Conservation (phyloP, 2,329 filamentous ascomycete species). For the Alternaria gansuensis region DNA sequence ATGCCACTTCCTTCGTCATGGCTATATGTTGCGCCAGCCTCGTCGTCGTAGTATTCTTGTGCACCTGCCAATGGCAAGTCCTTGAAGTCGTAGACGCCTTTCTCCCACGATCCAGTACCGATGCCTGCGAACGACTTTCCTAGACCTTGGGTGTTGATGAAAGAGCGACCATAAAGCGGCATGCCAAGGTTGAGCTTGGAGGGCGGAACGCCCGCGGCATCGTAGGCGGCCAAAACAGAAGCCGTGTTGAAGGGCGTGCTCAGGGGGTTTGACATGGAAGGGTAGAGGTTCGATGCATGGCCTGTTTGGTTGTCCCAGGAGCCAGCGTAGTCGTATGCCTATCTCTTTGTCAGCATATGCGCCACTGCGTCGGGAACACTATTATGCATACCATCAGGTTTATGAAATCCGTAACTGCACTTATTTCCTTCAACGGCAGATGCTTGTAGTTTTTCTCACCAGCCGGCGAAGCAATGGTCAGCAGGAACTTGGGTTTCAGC, state of each 20-base stretch:
- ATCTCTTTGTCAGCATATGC: neutral
- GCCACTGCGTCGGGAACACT: neutral
- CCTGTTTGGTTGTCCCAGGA: slow-evolving; percentile 77
- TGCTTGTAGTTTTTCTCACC: slow-evolving; percentile 56
- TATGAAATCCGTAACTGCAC: slow-evolving; percentile 58
- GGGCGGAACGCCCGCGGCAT: slow-evolving; percentile 65
- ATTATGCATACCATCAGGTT: slow-evolving; percentile 56
- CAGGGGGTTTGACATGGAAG: slow-evolving; percentile 63
- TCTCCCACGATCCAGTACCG: slow-evolving; percentile 84
- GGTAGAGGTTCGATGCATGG: slow-evolving; percentile 83
- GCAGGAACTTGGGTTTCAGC: slow-evolving; percentile 53
- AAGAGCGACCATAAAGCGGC: slow-evolving; percentile 90
- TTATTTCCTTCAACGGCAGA: slow-evolving; percentile 55
- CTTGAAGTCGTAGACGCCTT: slow-evolving; percentile 84
- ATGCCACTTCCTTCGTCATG: slow-evolving; percentile 70
- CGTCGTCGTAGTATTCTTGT: slow-evolving; percentile 69
- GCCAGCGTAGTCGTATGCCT: slow-evolving; percentile 68
- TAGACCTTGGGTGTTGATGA: slow-evolving; percentile 77
- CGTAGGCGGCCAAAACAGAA: slow-evolving; percentile 76
- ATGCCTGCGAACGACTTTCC: slow-evolving; percentile 75
- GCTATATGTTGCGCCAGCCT: slow-evolving; percentile 76
- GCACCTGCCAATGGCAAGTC: slow-evolving; percentile 75
- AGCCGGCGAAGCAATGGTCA: slow-evolving; percentile 58
- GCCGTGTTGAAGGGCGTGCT: slow-evolving; percentile 82
- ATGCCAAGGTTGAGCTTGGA: slow-evolving; percentile 87